Base-by-base conservation (phyloP, 306 rosid species). In the Dryas octopetala region DNA sequence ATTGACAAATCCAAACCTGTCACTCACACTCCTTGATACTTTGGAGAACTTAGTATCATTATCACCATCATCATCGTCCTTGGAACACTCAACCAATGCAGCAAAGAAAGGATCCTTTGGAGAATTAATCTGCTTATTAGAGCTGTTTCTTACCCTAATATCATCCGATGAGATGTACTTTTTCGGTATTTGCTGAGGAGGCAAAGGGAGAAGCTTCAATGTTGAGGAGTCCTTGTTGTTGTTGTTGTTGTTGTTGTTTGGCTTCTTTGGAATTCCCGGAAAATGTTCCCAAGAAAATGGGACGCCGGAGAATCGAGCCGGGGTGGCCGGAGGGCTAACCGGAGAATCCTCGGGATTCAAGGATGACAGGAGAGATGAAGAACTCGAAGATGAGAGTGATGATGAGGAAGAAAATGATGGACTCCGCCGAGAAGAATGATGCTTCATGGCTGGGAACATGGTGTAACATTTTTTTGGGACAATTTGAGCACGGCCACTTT, bases 211-310 rank as follows among this genome's bases (percentile, higher is more conserved):
- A 6, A 86, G 81, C 57, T 66, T 59, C 11, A 48, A 70, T 63
- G 82, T 72, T 41, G 93, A 78, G 53, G 91, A 80, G 32, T 49
- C 51, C 52, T n/a, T n/a, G n/a, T n/a, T n/a, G n/a, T 13, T 68
- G 64, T 0, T 45, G 44, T 0, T 77, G 76, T 13, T 85, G 83
- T 41, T 84, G 68, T 87, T 82, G 48, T 41, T 74, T 57, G 84
- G 93, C 61, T 90, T 85, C 87, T 95, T 95, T 55, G 99, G 98
- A 66, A 95, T 90, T 67, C 99, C 99, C 0, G 99, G 99, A 9
- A 86, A 71, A 52, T 89, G 91, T 57, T 95, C 99, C 99, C 99
- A 95, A n/a, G 99, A 95, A 74, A 95, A 95, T 8, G 99, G 99
- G 46, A 91, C 88, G n/a, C 98, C 91, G 9, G 97, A 90, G 78